These are phyloP conservation scores for Lizonia empirigonia DNA, from an alignment of 2,329 filamentous ascomycete genomes.

Conservation along the genomic window DNA sequence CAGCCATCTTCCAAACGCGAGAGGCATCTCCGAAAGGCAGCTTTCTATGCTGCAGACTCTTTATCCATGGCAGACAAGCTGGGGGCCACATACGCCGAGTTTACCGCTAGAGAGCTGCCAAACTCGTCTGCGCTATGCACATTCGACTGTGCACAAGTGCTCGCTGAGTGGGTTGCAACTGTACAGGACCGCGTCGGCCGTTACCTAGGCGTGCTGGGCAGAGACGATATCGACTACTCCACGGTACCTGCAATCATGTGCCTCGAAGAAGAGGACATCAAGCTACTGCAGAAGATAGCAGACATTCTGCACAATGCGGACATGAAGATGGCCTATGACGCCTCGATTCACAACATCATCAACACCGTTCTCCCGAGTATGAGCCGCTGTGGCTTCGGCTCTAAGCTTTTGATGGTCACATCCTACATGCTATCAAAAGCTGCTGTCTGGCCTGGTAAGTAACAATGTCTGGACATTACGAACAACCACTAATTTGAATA, in stretches of 20 bases:
- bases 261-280: slow-evolving; percentile 88
- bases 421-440: slow-evolving; percentile 87
- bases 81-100: slow-evolving; percentile 83
- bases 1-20: slow-evolving; percentile 71
- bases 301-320: slow-evolving; percentile 79
- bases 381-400: slow-evolving; percentile 74
- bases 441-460: slow-evolving; percentile 88
- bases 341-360: slow-evolving; percentile 53
- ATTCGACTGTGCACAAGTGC: slow-evolving; percentile 91
- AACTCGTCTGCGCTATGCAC: slow-evolving; percentile 90
- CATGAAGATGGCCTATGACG: slow-evolving; percentile 71
- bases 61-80: slow-evolving; percentile 86
- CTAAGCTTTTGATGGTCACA: slow-evolving; percentile 81
- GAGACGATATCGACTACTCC: slow-evolving; percentile 76
- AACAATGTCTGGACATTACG: not conserved
- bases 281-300: slow-evolving; percentile 80
- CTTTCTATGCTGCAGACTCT: slow-evolving; percentile 91
- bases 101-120: slow-evolving; percentile 81
- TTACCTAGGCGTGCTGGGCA: slow-evolving; percentile 84
- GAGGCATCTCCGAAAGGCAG: slow-evolving; percentile 88
- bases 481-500: slow-evolving; percentile 8
- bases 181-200: slow-evolving; percentile 92
- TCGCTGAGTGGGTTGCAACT: slow-evolving; percentile 92
- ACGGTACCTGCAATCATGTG: slow-evolving; percentile 88
- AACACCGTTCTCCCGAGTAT: slow-evolving; percentile 60